These are phyloP conservation scores for Cladophialophora immunda DNA, from an alignment of 2,329 filamentous ascomycete species.

Conservation along the genomic window DNA sequence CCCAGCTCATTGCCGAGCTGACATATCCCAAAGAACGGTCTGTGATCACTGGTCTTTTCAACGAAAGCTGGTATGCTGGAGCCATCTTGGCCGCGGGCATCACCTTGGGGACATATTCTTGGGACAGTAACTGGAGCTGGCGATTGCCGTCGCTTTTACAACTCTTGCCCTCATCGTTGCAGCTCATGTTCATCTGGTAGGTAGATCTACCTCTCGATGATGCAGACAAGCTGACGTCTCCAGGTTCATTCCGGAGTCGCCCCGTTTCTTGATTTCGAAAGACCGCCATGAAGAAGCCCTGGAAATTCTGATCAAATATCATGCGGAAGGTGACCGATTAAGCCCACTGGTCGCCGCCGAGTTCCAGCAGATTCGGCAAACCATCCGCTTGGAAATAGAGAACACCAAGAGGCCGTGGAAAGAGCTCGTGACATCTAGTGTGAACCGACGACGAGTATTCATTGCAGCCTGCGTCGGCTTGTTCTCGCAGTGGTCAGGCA, in stretches of 20 bases:
- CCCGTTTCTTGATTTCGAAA: slow-evolving; percentile 63
- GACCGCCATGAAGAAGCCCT: slow-evolving; percentile 43
- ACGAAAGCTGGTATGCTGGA: slow-evolving; percentile 63
- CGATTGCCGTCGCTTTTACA: slow-evolving; percentile 73
- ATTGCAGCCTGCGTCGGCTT: slow-evolving; percentile 63
- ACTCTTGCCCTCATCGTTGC: slow-evolving; percentile 66
- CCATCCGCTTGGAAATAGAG: slow-evolving; percentile 65
- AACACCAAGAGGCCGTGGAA: slow-evolving; percentile 59
- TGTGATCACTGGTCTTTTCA: slow-evolving; percentile 61
- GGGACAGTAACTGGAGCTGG: slow-evolving; percentile 62
- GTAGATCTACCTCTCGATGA: background rate
- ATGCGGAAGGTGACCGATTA: slow-evolving; percentile 50
- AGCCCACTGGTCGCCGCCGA: slow-evolving; percentile 40
- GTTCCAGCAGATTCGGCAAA: slow-evolving; percentile 56
- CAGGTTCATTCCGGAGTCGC: slow-evolving; percentile 71
- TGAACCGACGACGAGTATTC: slow-evolving; percentile 63
- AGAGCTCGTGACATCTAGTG: slow-evolving; percentile 68
- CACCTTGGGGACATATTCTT: slow-evolving; percentile 57
- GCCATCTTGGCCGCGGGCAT: slow-evolving; percentile 59
- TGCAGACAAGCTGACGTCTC: background rate
- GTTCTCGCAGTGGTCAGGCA: slow-evolving; percentile 67
- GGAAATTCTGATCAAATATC: slow-evolving; percentile 48
- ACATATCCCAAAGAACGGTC: slow-evolving; percentile 59
- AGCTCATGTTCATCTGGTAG: slow-evolving; percentile 62
- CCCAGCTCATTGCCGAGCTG: slow-evolving; percentile 55